Conservation (phyloP, 495 filamentous ascomycete species). For the Polyplosphaeria fusca region DNA sequence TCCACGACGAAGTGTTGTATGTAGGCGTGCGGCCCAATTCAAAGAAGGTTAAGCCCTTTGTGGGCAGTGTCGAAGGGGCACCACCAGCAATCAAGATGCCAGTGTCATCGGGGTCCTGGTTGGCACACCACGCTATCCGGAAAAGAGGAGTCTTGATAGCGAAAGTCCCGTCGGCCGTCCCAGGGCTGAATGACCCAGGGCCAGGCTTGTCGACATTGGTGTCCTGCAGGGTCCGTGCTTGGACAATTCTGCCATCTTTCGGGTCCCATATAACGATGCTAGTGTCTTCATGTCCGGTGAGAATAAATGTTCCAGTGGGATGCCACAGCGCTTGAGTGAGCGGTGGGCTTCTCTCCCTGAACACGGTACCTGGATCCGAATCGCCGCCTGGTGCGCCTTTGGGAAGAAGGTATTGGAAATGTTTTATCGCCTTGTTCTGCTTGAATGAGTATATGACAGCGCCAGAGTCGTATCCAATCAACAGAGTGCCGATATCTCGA, state of each 20-base stretch:
- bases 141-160: slow-evolving; percentile 67
- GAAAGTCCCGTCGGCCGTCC: slow-evolving; percentile 45
- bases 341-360: slow-evolving; percentile 59
- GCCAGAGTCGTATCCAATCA: slow-evolving; percentile 84
- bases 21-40: slow-evolving; percentile 86
- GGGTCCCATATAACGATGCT: slow-evolving; percentile 92
- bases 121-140: slow-evolving; percentile 84
- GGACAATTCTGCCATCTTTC: slow-evolving; percentile 81
- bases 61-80: slow-evolving; percentile 55
- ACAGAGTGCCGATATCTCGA: slow-evolving; percentile 83
- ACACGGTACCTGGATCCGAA: slow-evolving; percentile 51
- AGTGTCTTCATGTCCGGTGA: slow-evolving; percentile 85
- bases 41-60: slow-evolving; percentile 78
- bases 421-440: slow-evolving; percentile 70
- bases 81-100: slow-evolving; percentile 85
- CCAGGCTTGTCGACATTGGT: slow-evolving; percentile 65
- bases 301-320: slow-evolving; percentile 85
- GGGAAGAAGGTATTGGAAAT: slow-evolving; percentile 78
- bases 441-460: slow-evolving; percentile 92
- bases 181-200: slow-evolving; percentile 44
- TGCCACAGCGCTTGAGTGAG: slow-evolving; percentile 86
- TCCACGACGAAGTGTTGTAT: slow-evolving; percentile 87
- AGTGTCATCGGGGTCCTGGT: slow-evolving; percentile 88
- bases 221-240: slow-evolving; percentile 75
- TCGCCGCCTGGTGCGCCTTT: slow-evolving; percentile 86